Base-by-base conservation (phyloP, 129 eudicot species). In the Centrapalus pauciflorus region DNA sequence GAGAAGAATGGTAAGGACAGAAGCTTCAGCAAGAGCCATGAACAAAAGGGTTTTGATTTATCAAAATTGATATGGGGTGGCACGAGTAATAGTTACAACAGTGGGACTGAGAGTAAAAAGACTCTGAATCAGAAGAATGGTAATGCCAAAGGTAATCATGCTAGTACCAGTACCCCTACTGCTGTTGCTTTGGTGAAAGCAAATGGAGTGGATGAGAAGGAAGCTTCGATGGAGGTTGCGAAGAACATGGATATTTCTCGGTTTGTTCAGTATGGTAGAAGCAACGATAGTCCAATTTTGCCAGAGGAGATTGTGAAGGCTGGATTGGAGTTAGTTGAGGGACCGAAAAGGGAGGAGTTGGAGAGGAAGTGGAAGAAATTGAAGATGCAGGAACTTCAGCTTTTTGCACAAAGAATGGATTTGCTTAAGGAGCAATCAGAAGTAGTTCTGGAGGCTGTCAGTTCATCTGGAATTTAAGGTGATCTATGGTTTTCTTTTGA, bases 51-150 rank as follows among this genome's bases (percentile, higher is more conserved):
- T 5, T 86, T 74, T n/a, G 90, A 81, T 0, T 46, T 90, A 33
- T 90, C 95, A 0, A 81, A 83, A 26, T 61, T 76, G 72, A 63
- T 90, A 5, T 90, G 97, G 97, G 95, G 81, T 9, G n/a, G n/a
- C n/a, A n/a, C n/a, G n/a, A 20, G 25, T 8, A 30, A 35, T 45
- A 16, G 49, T 65, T 41, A 60, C 17, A 37, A 12, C 27, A 61
- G 21, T 61, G 76, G 48, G 5, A 37, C 45, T 1, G 69, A 25
- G 58, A 66, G 27, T 41, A 65, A 37, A 46, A 77, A 55, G 62
- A 34, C 0, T 24, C 67, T 51, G 26, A 51, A 24, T 23, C 77
- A 64, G 30, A 71, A 21, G 55, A 60, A 38, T 59, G 55, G 70
- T 34, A 52, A 35, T 57, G 56, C 3, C 28, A 37, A 48, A 10